These are phyloP conservation scores for thale cress (Arabidopsis thaliana) DNA, from an alignment of 345 rosid genomes.

Conservation along the genomic window DNA sequence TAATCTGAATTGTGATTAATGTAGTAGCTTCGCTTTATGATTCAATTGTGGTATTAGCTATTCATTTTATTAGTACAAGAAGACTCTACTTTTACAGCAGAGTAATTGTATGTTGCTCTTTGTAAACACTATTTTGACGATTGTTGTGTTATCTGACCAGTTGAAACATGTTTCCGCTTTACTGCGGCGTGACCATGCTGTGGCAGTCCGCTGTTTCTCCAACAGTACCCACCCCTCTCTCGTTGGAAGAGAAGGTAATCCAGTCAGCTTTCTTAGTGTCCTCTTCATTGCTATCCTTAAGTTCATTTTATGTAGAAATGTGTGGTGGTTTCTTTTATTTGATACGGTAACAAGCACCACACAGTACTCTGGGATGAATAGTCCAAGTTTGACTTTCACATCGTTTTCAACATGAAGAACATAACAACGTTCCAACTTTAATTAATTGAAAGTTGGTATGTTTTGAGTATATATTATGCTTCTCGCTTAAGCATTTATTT, in stretches of 20 bases:
- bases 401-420: background rate
- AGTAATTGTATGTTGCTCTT: background rate
- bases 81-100: slow-evolving; percentile 7
- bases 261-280: background rate
- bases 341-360: background rate
- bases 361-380: background rate
- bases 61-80: background rate
- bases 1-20: background rate
- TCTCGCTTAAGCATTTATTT: background rate
- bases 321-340: background rate
- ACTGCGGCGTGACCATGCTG: slow-evolving; percentile 57
- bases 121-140: slow-evolving; percentile 7
- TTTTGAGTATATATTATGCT: slow-evolving; percentile 1
- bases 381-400: background rate
- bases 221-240: slow-evolving; percentile 47
- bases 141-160: slow-evolving; percentile 53
- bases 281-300: slow-evolving; percentile 6
- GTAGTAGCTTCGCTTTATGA: slow-evolving; percentile 9
- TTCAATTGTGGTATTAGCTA: background rate
- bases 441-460: background rate
- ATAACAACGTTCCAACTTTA: background rate
- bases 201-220: slow-evolving; percentile 65
- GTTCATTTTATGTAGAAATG: background rate
- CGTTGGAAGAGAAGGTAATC: slow-evolving; percentile 61
- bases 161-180: slow-evolving; percentile 58